Evolutionary conservation across 768 basidiomycete species (phyloP).

Genomic region (Pilatotrama ljubarskyi): DNA sequence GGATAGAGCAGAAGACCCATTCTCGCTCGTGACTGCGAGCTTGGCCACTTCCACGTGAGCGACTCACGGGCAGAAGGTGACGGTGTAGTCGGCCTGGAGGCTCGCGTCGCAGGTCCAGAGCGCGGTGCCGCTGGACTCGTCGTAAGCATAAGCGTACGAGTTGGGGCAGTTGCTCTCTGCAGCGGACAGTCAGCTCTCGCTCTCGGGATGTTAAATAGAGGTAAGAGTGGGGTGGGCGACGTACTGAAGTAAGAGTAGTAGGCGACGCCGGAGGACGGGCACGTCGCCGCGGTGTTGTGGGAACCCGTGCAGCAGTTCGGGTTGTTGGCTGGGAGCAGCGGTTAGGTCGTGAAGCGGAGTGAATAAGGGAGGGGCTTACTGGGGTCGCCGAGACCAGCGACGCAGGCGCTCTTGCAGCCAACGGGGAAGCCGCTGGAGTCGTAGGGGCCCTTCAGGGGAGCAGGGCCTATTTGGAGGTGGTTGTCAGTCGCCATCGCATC

Average conservation of each 20-base stretch:
- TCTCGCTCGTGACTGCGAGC: too few species aligned
- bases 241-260: slow-evolving; percentile 50
- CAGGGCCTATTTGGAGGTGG: slow-evolving; percentile 29
- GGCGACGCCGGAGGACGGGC: slow-evolving; percentile 49
- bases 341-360: background rate
- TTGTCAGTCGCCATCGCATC: background rate
- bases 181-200: background rate
- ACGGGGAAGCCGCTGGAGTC: slow-evolving; percentile 37
- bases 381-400: slow-evolving; percentile 39
- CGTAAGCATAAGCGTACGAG: slow-evolving; percentile 54
- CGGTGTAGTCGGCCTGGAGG: slow-evolving; percentile 41
- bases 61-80: slow-evolving; percentile 45
- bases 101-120: slow-evolving; percentile 43
- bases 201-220: background rate
- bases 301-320: slow-evolving; percentile 65
- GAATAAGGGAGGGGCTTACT: slow-evolving; percentile 18
- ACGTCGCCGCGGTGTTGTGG: slow-evolving; percentile 51
- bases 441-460: slow-evolving; percentile 34
- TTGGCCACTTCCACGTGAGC: background rate
- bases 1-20: too few species aligned
- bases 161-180: slow-evolving; percentile 42
- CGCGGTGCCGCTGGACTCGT: slow-evolving; percentile 46
- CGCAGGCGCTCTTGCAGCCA: slow-evolving; percentile 46
- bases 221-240: slow-evolving; percentile 8
- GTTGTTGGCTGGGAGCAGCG: slow-evolving; percentile 44